These are phyloP conservation scores for Moricandia moricandioides DNA, from an alignment of 345 rosid species.

Conservation along the genomic window DNA sequence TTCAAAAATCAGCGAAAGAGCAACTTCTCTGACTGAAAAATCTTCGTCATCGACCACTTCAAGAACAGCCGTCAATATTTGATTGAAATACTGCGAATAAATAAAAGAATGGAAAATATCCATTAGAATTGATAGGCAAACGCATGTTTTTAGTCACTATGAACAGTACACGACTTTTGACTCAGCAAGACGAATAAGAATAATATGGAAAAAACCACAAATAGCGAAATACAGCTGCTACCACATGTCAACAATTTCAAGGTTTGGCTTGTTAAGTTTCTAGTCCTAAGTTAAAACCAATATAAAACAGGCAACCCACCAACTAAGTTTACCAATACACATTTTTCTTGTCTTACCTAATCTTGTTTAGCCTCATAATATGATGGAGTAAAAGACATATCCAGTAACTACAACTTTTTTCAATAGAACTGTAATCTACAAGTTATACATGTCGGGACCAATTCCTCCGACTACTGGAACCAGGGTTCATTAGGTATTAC, in stretches of 20 bases:
- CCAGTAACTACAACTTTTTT: background rate
- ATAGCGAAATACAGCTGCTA: background rate
- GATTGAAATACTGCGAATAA: constrained; percentile 82
- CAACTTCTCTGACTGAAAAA: constrained; percentile 65
- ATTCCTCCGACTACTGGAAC: constrained; percentile 9
- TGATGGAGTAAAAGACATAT: constrained; percentile 1
- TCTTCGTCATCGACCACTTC: constrained; percentile 84
- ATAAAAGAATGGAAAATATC: background rate
- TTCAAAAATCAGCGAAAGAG: constrained; percentile 71
- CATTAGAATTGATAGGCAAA: constrained; percentile 13
- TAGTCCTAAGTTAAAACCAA: background rate
- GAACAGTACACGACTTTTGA: background rate
- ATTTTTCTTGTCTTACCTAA: background rate
- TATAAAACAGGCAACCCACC: constrained; percentile 8
- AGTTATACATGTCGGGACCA: background rate
- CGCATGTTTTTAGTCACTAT: constrained; percentile 1
- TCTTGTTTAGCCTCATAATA: background rate
- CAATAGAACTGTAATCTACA: background rate
- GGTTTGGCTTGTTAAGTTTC: constrained; percentile 6
- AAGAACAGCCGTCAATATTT: constrained; percentile 90
- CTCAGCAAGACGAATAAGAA: constrained; percentile 1
- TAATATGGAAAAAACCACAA: background rate
- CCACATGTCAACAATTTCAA: background rate
- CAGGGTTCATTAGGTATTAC: constrained; percentile 40
- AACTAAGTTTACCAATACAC: constrained; percentile 7